phyloP scores from a whole-genome alignment of 2,329 filamentous ascomycete species.

The Colletotrichum graminicola region DNA sequence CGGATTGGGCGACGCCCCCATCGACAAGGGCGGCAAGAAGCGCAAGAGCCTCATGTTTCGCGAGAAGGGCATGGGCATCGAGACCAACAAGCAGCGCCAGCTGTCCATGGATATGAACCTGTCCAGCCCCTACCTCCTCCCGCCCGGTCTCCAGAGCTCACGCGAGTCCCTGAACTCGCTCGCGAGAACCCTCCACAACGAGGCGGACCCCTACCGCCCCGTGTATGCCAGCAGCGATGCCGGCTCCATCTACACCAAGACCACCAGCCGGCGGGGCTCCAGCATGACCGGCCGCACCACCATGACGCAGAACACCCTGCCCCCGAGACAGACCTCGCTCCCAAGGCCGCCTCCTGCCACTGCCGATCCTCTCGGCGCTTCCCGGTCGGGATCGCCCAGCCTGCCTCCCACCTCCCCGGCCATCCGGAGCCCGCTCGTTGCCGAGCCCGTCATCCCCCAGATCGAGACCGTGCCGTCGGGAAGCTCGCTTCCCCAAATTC shows the following conservation, averaged over 20 bases:
- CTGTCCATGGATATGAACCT: constrained; percentile 81
- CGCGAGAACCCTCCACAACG: constrained; percentile 78
- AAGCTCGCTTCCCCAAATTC: constrained; percentile 46
- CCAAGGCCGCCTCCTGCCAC: constrained; percentile 54
- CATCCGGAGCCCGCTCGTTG: constrained; percentile 42
- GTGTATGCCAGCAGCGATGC: constrained; percentile 71
- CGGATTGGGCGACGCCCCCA: constrained; percentile 73
- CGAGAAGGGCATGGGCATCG: constrained; percentile 60
- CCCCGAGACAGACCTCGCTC: constrained; percentile 60
- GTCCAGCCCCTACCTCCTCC: constrained; percentile 92
- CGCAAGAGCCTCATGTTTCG: constrained; percentile 58
- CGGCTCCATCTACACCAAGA: constrained; percentile 63
- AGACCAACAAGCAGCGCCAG: constrained; percentile 60
- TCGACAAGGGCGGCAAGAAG: constrained; percentile 51
- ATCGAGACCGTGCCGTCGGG: constrained; percentile 55
- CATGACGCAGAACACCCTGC: constrained; percentile 49
- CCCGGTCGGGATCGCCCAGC: constrained; percentile 42
- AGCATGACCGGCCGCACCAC: constrained; percentile 45
- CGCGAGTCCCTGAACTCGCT: constrained; percentile 89
- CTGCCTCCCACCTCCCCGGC: constrained; percentile 37
- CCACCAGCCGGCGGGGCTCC: constrained; percentile 51
- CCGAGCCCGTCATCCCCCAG: constrained; percentile 53
- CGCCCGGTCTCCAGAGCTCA: constrained; percentile 81
- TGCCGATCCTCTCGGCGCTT: constrained; percentile 54
- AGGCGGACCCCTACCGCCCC: constrained; percentile 87